Percentiles rank a stretch among this genome's conserved stretches.
Conservation (phyloP, 1,284 basidiomycete genomes). For the Papiliotrema laurentii region DNA sequence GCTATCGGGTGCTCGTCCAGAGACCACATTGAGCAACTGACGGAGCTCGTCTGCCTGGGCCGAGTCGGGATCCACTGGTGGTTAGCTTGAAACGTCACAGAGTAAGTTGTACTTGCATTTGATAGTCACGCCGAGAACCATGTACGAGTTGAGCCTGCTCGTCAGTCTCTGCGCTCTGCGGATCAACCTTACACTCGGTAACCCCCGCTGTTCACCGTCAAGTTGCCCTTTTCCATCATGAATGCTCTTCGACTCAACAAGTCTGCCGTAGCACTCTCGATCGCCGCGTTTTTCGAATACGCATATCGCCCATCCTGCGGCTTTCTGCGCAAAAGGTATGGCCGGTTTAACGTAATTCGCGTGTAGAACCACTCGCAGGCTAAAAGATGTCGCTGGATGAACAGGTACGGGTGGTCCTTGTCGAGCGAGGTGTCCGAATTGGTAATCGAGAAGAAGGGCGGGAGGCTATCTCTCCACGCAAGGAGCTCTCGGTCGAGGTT, state of each 20-base stretch:
- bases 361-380: slow-evolving; percentile 47
- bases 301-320: slow-evolving; percentile 46
- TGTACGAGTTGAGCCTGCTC: slow-evolving; percentile 48
- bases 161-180: neutral
- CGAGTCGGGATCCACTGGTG: slow-evolving; percentile 46
- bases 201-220: slow-evolving; percentile 46
- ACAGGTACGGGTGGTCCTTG: slow-evolving; percentile 41
- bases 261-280: slow-evolving; percentile 49
- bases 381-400: slow-evolving; percentile 46
- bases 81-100: neutral
- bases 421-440: slow-evolving; percentile 44
- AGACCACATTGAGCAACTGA: slow-evolving; percentile 47
- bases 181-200: slow-evolving; percentile 37
- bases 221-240: slow-evolving; percentile 48
- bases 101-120: slow-evolving; percentile 32
- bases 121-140: slow-evolving; percentile 49
- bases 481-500: slow-evolving; percentile 49
- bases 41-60: slow-evolving; percentile 48
- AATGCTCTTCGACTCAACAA: slow-evolving; percentile 46
- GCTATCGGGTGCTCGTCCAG: slow-evolving; percentile 46
- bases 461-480: slow-evolving; percentile 44
- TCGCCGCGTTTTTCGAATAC: slow-evolving; percentile 49
- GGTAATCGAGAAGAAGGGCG: slow-evolving; percentile 42
- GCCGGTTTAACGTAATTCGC: slow-evolving; percentile 46
- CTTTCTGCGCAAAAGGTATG: slow-evolving; percentile 47